Evolutionary conservation across 139 green algal species (phyloP), one percentile per base, ranked within the genome.

Genomic region (Micractinium sp.): DNA sequence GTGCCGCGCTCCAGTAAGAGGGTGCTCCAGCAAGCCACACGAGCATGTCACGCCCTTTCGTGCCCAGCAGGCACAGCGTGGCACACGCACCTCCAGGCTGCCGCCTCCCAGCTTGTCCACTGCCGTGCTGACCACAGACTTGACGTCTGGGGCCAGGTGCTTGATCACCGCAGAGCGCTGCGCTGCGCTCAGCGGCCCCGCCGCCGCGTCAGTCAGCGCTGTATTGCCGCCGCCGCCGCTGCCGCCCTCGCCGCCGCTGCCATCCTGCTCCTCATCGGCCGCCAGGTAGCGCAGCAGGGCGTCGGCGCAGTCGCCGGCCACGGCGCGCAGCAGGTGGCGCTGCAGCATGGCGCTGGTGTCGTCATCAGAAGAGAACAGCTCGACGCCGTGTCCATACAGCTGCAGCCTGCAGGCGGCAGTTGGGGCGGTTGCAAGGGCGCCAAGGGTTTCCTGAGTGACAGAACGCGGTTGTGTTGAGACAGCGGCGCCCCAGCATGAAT

Each of bases 321-420:
- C 83, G 25, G 82, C 94, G 77, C 95, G 93, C 82, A 98, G 85
- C 69, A 96, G 88, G 90, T 98, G 96, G 14, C 91, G 90, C 73
- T 94, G 84, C 83, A 97, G 85, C 56, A 88, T 78, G 9, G 86
- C 33, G 61, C 53, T 27, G 15, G 88, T 88, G 4, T 87, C 89
- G 41, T 94, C 93, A 60, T 96, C 93, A 0, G 67, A 88, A 47
- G 77, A 85, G 53, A 95, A 94, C 35, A 93, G 76, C 63, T 95
- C 90, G 27, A 91, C 91, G 75, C 95, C 96, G 41, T 91, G 87
- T 0, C 76, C 82, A 66, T 94, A 96, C 85, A 97, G 92, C 91
- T 95, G 93, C 89, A 98, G 73, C 84, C 76, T 87, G 87, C 85
- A 85, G 47, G 7, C 5, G 73, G 39, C 27, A 61, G 77, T 20